Evolutionary conservation across 2,329 filamentous ascomycete species (phyloP).

Genomic region (Drechslerella dactyloides): DNA sequence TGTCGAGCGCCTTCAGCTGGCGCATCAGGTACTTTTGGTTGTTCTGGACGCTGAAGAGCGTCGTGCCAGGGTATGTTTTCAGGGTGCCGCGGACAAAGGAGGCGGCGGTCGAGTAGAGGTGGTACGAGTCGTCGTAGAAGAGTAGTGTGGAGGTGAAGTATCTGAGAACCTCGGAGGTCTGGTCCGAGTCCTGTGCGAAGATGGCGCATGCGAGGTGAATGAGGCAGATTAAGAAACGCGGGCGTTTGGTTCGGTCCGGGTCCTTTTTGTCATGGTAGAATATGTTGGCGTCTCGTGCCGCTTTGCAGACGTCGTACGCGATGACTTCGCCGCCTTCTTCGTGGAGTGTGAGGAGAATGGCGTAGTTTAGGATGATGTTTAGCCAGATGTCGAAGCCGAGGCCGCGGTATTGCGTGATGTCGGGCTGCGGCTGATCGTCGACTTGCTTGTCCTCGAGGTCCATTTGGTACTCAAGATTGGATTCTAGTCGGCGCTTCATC

Average conservation of each 20-base stretch:
- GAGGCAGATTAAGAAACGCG: slow-evolving; percentile 63
- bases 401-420: slow-evolving; percentile 66
- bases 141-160: slow-evolving; percentile 84
- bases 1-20: slow-evolving; percentile 89
- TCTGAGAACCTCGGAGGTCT: slow-evolving; percentile 75
- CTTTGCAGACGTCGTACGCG: slow-evolving; percentile 79
- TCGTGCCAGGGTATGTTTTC: slow-evolving; percentile 53
- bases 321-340: slow-evolving; percentile 64
- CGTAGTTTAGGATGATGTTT: slow-evolving; percentile 86
- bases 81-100: slow-evolving; percentile 53
- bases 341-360: slow-evolving; percentile 73
- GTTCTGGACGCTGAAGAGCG: slow-evolving; percentile 55
- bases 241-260: slow-evolving; percentile 40
- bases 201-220: slow-evolving; percentile 74
- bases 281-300: slow-evolving; percentile 78
- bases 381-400: slow-evolving; percentile 86
- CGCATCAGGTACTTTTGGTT: slow-evolving; percentile 86
- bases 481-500: slow-evolving; percentile 57
- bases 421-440: slow-evolving; percentile 36
- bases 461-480: slow-evolving; percentile 46
- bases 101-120: slow-evolving; percentile 57
- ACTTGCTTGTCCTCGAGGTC: slow-evolving; percentile 52
- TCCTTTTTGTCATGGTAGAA: slow-evolving; percentile 75
- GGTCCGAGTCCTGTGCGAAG: slow-evolving; percentile 76
- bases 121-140: slow-evolving; percentile 80